Percentiles rank a stretch among this genome's conserved stretches.
These are phyloP conservation scores for Cicer yamashitae DNA, from an alignment of 306 rosid species.

Conservation along the genomic window DNA sequence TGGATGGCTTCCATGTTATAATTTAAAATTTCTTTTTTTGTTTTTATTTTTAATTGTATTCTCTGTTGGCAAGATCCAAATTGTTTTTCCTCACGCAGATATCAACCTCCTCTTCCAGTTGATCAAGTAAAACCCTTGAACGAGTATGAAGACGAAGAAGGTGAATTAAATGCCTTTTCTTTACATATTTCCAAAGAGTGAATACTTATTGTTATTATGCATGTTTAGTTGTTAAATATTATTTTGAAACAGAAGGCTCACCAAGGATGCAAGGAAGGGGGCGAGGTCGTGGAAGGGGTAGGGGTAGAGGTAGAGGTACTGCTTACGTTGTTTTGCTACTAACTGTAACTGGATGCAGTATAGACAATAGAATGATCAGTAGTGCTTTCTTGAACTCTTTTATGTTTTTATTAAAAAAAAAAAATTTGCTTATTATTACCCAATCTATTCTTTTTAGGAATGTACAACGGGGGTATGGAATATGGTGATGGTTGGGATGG, in stretches of 20 bases:
- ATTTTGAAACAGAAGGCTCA: conserved; percentile 65
- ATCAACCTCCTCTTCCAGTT: conserved; percentile 78
- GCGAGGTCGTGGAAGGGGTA: conserved; percentile 76
- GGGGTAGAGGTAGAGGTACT: conserved; percentile 66
- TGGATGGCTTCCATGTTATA: not conserved
- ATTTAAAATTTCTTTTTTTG: not conserved
- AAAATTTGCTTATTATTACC: not conserved
- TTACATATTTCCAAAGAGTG: conserved; percentile 8
- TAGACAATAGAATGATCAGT: not conserved
- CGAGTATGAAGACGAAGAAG: conserved; percentile 81
- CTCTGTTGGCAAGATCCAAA: conserved; percentile 29
- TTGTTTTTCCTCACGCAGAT: conserved; percentile 52
- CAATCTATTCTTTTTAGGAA: conserved; percentile 49
- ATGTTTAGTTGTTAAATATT: conserved; percentile 19
- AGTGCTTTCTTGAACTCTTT: not conserved
- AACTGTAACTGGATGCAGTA: not conserved
- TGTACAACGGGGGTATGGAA: conserved; percentile 70
- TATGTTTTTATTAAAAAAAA: not conserved
- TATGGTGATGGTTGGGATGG: conserved; percentile 84
- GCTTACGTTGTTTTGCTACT: conserved; percentile 35
- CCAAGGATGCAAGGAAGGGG: conserved; percentile 70
- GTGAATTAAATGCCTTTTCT: conserved; percentile 48
- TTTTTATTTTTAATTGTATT: not conserved
- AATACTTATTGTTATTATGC: not conserved
- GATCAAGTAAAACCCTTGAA: conserved; percentile 86